Evolutionary conservation across 306 rosid species (phyloP).

Genomic region (Vachellia collinsii): DNA sequence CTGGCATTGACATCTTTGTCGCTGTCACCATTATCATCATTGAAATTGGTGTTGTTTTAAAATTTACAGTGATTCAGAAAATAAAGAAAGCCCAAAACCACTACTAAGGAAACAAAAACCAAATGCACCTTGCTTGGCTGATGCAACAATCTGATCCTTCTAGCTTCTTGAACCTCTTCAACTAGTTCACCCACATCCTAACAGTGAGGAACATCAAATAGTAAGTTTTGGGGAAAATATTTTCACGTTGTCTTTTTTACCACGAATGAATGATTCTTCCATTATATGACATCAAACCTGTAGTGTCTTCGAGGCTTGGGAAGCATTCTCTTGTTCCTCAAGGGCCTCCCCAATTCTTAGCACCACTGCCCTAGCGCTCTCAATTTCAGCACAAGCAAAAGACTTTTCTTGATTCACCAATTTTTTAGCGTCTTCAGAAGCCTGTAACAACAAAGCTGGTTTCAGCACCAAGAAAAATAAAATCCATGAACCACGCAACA

Average conservation of each 20-base stretch:
- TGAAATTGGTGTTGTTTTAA: background rate
- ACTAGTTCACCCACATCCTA: constrained; percentile 83
- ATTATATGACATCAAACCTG: constrained; percentile 48
- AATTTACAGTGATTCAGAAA: constrained; percentile 29
- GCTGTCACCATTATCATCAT: too few relatives aligned
- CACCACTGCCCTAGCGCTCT: constrained; percentile 90
- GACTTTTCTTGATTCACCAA: constrained; percentile 95
- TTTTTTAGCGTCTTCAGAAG: constrained; percentile 99
- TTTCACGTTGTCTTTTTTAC: too few relatives aligned
- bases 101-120: constrained; percentile 28
- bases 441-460: constrained; percentile 47
- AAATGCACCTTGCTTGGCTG: constrained; percentile 88
- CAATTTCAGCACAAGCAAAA: constrained; percentile 95
- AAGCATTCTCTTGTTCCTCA: constrained; percentile 71
- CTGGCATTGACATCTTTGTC: too few relatives aligned
- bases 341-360: constrained; percentile 94
- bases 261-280: background rate
- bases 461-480: background rate
- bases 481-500: constrained; percentile 12
- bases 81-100: constrained; percentile 6
- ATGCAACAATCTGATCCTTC: constrained; percentile 88
- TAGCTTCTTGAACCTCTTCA: constrained; percentile 95
- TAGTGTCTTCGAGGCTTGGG: constrained; percentile 64
- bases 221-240: background rate
- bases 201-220: constrained; percentile 33